phyloP scores from a whole-genome alignment of 352 stramenopile genomes.

The Phytophthora rubi region DNA sequence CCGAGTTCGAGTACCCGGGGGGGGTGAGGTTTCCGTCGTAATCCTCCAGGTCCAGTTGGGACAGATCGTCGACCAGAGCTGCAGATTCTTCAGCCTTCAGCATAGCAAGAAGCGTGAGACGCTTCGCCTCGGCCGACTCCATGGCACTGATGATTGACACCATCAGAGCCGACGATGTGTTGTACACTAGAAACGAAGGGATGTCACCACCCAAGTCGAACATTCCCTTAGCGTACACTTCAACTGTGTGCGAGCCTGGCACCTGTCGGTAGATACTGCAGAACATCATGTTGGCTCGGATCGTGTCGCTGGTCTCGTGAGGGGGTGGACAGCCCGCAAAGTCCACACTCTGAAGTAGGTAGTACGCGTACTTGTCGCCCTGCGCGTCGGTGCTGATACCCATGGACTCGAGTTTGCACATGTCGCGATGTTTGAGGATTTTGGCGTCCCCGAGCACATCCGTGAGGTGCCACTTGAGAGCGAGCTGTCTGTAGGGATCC shows the following conservation, averaged over 20 bases:
- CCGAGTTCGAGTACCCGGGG: constrained; percentile 22
- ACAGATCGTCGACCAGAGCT: constrained; percentile 21
- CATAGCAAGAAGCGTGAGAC: constrained; percentile 47
- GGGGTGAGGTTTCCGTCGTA: constrained; percentile 10
- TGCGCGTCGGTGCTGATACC: constrained; percentile 43
- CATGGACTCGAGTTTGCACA: constrained; percentile 60
- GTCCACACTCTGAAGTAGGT: constrained; percentile 61
- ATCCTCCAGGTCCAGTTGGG: constrained; percentile 22
- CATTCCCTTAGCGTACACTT: constrained; percentile 62
- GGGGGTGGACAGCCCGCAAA: constrained; percentile 44
- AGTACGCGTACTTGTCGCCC: constrained; percentile 50
- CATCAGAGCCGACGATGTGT: constrained; percentile 49
- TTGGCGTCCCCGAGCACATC: constrained; percentile 35
- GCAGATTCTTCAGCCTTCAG: constrained; percentile 19
- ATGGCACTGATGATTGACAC: constrained; percentile 39
- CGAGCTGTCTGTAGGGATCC: constrained; percentile 57
- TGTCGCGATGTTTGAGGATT: constrained; percentile 54
- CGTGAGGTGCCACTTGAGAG: constrained; percentile 57
- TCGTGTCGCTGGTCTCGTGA: constrained; percentile 38
- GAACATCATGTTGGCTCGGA: constrained; percentile 57
- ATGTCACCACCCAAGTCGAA: constrained; percentile 57
- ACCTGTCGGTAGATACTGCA: constrained; percentile 67
- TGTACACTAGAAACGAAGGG: constrained; percentile 49
- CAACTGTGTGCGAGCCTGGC: constrained; percentile 34
- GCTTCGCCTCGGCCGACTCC: constrained; percentile 51